phyloP scores from a whole-genome alignment of 768 basidiomycete genomes.

The Multifurca ochricompacta region DNA sequence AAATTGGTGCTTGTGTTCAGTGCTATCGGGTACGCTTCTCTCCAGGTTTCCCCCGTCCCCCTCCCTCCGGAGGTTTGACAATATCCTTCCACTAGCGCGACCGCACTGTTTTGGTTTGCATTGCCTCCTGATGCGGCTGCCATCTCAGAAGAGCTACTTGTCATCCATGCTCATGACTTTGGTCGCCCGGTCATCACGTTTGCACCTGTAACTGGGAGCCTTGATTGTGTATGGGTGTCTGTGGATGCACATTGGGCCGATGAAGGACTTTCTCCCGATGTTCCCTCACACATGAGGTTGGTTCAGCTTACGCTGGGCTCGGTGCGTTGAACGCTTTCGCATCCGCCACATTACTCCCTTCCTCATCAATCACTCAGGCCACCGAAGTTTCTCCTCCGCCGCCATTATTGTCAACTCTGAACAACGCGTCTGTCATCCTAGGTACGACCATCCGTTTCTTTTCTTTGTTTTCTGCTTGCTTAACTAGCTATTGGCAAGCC shows the following conservation, averaged over 20 bases:
- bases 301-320: constrained; percentile 27
- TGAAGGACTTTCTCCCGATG: not conserved
- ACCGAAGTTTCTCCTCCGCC: constrained; percentile 26
- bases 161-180: constrained; percentile 38
- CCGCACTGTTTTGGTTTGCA: constrained; percentile 53
- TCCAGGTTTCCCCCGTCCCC: not conserved
- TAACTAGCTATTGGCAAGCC: constrained; percentile 34
- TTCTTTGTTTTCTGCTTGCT: not conserved
- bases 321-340: constrained; percentile 28
- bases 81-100: constrained; percentile 39
- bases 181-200: constrained; percentile 56
- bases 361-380: constrained; percentile 28
- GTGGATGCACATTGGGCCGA: constrained; percentile 40
- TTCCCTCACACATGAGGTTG: not conserved
- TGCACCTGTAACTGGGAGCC: constrained; percentile 26
- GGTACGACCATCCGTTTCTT: constrained; percentile 31
- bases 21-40: constrained; percentile 56
- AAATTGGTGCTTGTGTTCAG: constrained; percentile 49
- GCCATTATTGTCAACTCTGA: constrained; percentile 38
- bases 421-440: constrained; percentile 35
- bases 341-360: not conserved
- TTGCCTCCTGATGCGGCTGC: constrained; percentile 19
- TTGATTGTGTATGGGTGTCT: constrained; percentile 37
- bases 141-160: not conserved
- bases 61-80: not conserved